Conservation (phyloP, 257 asterid genomes). For the Pogostemon cablin region DNA sequence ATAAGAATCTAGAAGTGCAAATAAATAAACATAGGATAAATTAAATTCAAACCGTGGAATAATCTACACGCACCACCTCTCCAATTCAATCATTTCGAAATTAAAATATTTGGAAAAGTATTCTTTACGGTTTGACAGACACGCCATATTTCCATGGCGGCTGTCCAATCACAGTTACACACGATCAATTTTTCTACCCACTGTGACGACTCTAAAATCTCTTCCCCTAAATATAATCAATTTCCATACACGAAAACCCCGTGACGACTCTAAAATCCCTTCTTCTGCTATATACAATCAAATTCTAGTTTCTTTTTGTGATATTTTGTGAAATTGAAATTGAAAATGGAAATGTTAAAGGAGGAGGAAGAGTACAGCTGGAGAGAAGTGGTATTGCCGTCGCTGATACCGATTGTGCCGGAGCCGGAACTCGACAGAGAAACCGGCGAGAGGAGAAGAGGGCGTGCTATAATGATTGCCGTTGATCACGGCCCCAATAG, state of each 20-base stretch:
- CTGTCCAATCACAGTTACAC: not conserved
- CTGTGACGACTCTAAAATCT: too few relatives aligned
- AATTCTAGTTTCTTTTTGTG: not conserved
- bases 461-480: constrained; percentile 78
- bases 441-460: constrained; percentile 83
- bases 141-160: not conserved
- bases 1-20: too few relatives aligned
- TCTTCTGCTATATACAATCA: not conserved
- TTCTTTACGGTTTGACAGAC: not conserved
- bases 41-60: not conserved
- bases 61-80: not conserved
- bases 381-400: constrained; percentile 70
- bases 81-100: not conserved
- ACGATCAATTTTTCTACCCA: not conserved
- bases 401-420: constrained; percentile 58
- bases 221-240: not conserved
- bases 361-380: constrained; percentile 87
- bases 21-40: too few relatives aligned
- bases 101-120: not conserved
- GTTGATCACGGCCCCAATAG: constrained; percentile 94
- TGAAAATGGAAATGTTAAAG: constrained; percentile 60
- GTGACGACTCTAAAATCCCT: not conserved
- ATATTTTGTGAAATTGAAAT: not conserved
- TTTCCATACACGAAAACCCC: not conserved
- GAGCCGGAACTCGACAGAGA: constrained; percentile 77